Base-by-base conservation (phyloP, 75 land plant genomes). In the Cunninghamia lanceolata region DNA sequence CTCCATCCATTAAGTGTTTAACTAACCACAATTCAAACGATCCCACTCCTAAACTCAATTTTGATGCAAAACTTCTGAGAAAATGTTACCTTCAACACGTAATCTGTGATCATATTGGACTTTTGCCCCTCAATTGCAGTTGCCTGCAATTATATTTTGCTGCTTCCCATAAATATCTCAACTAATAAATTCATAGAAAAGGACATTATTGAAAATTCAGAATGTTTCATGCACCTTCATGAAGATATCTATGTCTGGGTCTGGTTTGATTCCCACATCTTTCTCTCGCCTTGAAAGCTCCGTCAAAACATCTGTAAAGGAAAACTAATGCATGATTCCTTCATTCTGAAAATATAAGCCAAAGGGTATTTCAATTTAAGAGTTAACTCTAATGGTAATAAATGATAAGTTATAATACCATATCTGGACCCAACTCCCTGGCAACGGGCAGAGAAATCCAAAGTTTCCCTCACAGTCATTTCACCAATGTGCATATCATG, bases 71-170 rank as follows among this genome's bases (percentile, higher is more conserved):
- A 10, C 4, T 19, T 39, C n/a, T 2, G 3, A 19, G 28, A 39
- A 19, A 16, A 40, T 45, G 28, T 9, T 85, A 94, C 95, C 94
- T 91, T 93, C 82, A 94, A 82, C 34, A 92, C 84, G 70, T 93
- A 94, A 52, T 94, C 95, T 8, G 91, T 89, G 36, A 91, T 88
- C 42, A 93, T 82, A 80, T 91, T 94, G 52, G 85, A 86, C 50
- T 92, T 90, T 77, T 91, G 91, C 2, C 94, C 95, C 86, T 87
- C 87, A 36, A 91, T 34, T 17, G 91, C 88, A 21, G 47, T 40
- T 79, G 82, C 82, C 82, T 79, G 45, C n/a, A 40, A 21, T 2
- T 21, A 79, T 42, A 42, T 79, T 8, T 77, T 19, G 19, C 3
- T 2, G n/a, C 32, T 42, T 82, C 16, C 35, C 35, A 19, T 82